Base-by-base conservation (phyloP, 108 stramenopile genomes). In the Pseudonitzschia pungens region DNA sequence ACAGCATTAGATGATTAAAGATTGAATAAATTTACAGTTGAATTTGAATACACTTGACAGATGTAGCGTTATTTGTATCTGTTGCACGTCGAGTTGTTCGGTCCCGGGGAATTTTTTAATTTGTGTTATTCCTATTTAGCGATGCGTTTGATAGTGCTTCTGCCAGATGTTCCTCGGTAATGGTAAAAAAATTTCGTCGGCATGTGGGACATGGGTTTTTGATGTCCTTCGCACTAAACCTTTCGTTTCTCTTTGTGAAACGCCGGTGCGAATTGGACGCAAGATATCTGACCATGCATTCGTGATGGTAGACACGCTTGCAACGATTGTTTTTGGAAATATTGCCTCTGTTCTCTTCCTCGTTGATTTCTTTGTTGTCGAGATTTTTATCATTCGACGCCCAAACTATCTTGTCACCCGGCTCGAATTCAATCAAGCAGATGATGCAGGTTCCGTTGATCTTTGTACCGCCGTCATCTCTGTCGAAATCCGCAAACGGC, bases 141-240 rank as follows among this genome's bases (percentile, higher is more conserved):
- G 36, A 36, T 36, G 6, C 36, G 6, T 36, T 36, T 36, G 36
- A 36, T 36, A 55, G 24, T 10, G 54, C 54, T 20, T 20, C 24
- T 20, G n/a, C n/a, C 16, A 62, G n/a, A 40, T 62, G 33, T 5
- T 62, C 60, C 8, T 42, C 32, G n/a, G 32, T 4, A 1, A 62
- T 20, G 9, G 33, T 40, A n/a, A 32, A 62, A 62, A 40, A 62
- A 20, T 33, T 14, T 18, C 16, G 60, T 14, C 60, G 32, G 20
- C 60, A 62, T 7, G 60, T 62, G 8, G 60, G 60, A 18, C 60
- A 62, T 5, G 60, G 60, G 40, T 31, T 62, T 14, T 62, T 33
- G 26, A 55, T 55, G 2, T 24, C 54, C 54, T 55, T 18, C 45
- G 45, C 45, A 48, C 45, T 18, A 4, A 48, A 48, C 16, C 0